Evolutionary conservation across 768 basidiomycete genomes (phyloP).

Genomic region (Phanerodontia chrysosporium): DNA sequence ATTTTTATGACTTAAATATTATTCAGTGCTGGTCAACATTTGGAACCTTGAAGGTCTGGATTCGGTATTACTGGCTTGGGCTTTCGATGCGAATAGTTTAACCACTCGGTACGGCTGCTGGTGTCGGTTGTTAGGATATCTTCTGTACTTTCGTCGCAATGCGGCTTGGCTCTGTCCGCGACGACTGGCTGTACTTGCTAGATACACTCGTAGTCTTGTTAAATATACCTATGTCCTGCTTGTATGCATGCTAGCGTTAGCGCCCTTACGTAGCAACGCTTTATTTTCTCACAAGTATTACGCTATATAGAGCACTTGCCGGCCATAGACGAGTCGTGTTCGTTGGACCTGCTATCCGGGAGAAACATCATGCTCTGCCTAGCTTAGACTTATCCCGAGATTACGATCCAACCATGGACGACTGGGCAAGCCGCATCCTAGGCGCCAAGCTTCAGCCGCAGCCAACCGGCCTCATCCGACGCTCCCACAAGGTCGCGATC

Average conservation of each 20-base stretch:
- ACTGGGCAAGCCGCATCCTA: not conserved
- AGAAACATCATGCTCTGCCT: not conserved
- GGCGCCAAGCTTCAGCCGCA: no score
- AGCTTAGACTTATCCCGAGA: not conserved
- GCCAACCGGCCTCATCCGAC: no score
- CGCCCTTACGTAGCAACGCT: no score
- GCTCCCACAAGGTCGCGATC: no score
- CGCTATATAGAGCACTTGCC: no score
- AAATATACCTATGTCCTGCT: not conserved
- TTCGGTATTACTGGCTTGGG: constrained; percentile 4
- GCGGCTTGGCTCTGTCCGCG: not conserved
- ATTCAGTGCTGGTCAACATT: constrained; percentile 7
- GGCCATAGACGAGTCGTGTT: no score
- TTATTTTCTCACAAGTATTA: no score
- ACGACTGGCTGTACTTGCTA: constrained; percentile 1
- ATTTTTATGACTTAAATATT: constrained; percentile 9
- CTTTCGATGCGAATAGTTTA: not conserved
- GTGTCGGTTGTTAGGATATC: not conserved
- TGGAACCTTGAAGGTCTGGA: constrained; percentile 9
- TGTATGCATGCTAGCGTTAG: not conserved
- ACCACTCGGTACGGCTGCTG: not conserved
- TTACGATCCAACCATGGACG: not conserved
- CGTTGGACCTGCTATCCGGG: not conserved
- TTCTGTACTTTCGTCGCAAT: not conserved
- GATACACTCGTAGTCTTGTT: not conserved